These are phyloP conservation scores for Termitomyces sp. DNA, from an alignment of 768 basidiomycete genomes.

Conservation along the genomic window DNA sequence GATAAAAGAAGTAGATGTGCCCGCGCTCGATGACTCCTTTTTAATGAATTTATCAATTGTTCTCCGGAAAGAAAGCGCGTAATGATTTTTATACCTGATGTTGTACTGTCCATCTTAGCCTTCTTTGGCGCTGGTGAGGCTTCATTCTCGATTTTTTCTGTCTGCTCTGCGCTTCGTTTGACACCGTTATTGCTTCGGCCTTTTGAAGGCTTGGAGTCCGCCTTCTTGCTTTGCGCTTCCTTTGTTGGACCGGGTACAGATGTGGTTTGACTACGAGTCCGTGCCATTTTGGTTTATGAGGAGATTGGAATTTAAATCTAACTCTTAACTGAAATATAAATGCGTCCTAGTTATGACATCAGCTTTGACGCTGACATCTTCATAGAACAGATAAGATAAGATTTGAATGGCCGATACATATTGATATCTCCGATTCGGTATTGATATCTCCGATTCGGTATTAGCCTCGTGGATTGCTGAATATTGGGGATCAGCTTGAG, in stretches of 20 bases:
- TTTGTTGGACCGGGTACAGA: neutral
- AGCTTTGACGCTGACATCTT: neutral
- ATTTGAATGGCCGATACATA: too few relatives aligned
- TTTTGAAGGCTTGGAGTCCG: neutral
- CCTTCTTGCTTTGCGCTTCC: neutral
- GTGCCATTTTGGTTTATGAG: neutral
- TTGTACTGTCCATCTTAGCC: constrained; percentile 16
- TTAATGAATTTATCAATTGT: neutral
- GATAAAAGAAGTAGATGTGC: constrained; percentile 63
- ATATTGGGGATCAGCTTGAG: neutral
- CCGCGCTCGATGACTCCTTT: constrained; percentile 50
- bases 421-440: too few relatives aligned
- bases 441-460: too few relatives aligned
- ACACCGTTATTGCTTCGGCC: neutral
- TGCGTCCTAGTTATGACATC: neutral
- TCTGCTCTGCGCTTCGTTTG: neutral
- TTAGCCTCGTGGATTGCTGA: too few relatives aligned
- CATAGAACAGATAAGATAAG: neutral
- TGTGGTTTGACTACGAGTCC: neutral
- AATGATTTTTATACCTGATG: constrained; percentile 3
- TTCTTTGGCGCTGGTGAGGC: constrained; percentile 24
- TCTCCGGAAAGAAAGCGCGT: neutral
- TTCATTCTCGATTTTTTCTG: neutral
- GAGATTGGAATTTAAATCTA: neutral
- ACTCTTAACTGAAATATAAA: neutral